These are phyloP conservation scores for Xylariaceae sp. DNA, from an alignment of 2,329 filamentous ascomycete genomes.

Conservation along the genomic window DNA sequence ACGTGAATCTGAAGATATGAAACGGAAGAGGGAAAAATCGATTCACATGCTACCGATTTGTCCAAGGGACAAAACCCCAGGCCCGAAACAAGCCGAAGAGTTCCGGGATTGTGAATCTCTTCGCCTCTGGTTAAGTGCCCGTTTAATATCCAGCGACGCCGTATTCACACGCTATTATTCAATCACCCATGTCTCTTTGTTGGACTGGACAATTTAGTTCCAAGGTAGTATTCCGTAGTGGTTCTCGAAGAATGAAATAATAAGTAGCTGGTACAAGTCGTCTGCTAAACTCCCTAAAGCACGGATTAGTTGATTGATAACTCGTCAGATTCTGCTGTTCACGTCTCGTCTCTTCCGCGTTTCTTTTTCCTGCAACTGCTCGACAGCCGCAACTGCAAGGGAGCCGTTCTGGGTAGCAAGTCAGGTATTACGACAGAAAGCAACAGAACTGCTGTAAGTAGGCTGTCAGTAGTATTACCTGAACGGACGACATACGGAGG, in stretches of 20 bases:
- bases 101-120: neutral
- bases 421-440: neutral
- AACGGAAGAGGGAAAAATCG: neutral
- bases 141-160: too few species aligned
- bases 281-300: neutral
- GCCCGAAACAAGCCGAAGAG: neutral
- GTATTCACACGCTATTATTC: too few species aligned
- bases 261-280: neutral
- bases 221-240: neutral
- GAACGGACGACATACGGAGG: too few species aligned
- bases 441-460: neutral
- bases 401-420: too few species aligned
- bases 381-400: too few species aligned
- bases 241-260: neutral
- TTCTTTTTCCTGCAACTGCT: too few species aligned
- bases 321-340: neutral
- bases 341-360: neutral
- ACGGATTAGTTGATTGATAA: neutral
- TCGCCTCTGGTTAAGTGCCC: too few species aligned
- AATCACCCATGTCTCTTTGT: neutral
- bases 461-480: neutral
- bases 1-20: neutral
- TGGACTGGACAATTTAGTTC: neutral
- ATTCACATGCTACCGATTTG: neutral
- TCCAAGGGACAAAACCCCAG: neutral